A percentile compares a stretch with the other conserved stretches of the same genome.
Conservation (phyloP, 1,284 basidiomycete species). For the Ustilago esculenta region DNA sequence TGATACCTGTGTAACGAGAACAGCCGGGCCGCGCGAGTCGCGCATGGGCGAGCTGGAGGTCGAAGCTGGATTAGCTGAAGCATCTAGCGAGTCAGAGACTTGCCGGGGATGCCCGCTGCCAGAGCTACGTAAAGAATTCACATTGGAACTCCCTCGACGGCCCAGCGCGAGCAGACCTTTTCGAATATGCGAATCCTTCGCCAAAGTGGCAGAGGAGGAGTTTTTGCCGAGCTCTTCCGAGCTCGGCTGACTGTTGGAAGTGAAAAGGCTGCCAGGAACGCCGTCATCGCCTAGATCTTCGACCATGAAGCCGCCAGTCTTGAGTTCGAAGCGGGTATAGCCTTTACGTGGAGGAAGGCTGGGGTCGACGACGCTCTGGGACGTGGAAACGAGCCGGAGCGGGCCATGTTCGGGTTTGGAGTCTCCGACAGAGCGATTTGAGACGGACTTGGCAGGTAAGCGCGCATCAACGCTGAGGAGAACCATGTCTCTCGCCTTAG, state of each 20-base stretch:
- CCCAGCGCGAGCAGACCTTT: conserved; percentile 32
- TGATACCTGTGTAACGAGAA: conserved; percentile 55
- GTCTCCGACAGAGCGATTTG: neutral
- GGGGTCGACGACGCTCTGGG: conserved; percentile 44
- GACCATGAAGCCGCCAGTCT: conserved; percentile 59
- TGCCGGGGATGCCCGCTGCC: conserved; percentile 17
- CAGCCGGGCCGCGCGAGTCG: conserved; percentile 38
- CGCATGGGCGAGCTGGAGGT: conserved; percentile 2
- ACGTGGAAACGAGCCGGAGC: conserved; percentile 52
- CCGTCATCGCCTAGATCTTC: conserved; percentile 56
- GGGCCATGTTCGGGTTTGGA: neutral
- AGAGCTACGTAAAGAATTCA: conserved; percentile 26
- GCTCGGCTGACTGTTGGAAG: neutral
- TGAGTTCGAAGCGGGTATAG: conserved; percentile 54
- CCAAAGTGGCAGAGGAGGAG: conserved; percentile 10
- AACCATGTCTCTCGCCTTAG: conserved; percentile 57
- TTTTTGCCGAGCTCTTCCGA: conserved; percentile 18
- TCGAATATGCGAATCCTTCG: conserved; percentile 29
- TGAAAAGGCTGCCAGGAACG: conserved; percentile 12
- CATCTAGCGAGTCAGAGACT: conserved; percentile 4
- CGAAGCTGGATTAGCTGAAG: neutral
- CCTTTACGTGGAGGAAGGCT: conserved; percentile 49
- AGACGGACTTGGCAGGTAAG: conserved; percentile 28
- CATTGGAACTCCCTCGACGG: conserved; percentile 21
- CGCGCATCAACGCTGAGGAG: conserved; percentile 53